Conservation (phyloP, 148 eudicot genomes). For the Selenicereus undatus region DNA sequence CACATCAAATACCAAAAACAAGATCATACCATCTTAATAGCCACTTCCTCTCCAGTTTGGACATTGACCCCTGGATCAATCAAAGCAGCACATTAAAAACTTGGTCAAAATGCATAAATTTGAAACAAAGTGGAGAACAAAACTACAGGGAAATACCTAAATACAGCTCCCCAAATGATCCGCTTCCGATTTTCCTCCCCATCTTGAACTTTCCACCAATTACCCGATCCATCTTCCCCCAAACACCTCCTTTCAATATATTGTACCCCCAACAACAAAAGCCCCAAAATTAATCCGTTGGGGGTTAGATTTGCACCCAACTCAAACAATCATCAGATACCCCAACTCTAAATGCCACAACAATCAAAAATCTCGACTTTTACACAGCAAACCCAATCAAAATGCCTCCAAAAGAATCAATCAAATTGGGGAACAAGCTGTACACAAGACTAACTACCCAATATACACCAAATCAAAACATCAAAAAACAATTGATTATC, state of each 20-base stretch:
- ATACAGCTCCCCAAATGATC: constrained; percentile 89
- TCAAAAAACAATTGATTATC: neutral
- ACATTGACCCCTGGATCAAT: constrained; percentile 61
- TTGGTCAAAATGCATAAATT: constrained; percentile 16
- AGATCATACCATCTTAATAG: constrained; percentile 68
- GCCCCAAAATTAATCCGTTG: constrained; percentile 12
- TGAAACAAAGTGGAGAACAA: constrained; percentile 18
- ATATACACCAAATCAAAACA: neutral
- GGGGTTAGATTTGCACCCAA: constrained; percentile 22
- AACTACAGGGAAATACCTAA: constrained; percentile 46
- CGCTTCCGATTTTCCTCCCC: constrained; percentile 89
- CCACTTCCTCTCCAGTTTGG: constrained; percentile 89
- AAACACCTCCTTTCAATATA: constrained; percentile 13
- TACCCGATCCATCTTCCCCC: constrained; percentile 60
- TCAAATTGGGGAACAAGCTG: constrained; percentile 19
- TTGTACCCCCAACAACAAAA: constrained; percentile 6
- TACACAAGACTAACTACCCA: constrained; percentile 13
- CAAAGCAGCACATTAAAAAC: constrained; percentile 24
- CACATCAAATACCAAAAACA: constrained; percentile 10
- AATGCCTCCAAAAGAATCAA: constrained; percentile 6
- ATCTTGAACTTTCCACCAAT: constrained; percentile 73
- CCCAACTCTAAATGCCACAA: constrained; percentile 11
- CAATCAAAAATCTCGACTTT: neutral
- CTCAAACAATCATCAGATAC: constrained; percentile 20
- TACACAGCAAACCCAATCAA: neutral